Base-by-base conservation (phyloP, 2,329 filamentous ascomycete species). In the Fusarium avenaceum region DNA sequence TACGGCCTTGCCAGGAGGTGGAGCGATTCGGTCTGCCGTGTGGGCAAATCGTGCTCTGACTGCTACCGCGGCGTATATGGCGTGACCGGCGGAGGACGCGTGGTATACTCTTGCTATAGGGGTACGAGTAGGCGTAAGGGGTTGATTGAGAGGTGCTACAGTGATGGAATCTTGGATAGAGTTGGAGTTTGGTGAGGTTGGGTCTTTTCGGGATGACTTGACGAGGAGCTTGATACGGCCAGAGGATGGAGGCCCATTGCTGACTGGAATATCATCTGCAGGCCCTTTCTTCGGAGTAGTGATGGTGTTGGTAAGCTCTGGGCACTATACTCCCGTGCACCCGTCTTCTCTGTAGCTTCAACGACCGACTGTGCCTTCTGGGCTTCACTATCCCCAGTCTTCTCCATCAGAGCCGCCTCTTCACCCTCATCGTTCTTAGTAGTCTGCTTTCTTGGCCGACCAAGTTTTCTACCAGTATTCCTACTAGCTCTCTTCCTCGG, bases 181-280 rank as follows among this genome's bases (percentile, higher is more conserved):
- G 22, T 50, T 64, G 4, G 13, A 11, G 3, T 45, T 52, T 1
- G 43, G 17, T 14, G 54, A 19, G 17, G 55, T 30, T 8, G 45
- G 20, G 9, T 39, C 26, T 14, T 33, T 33, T 13, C 42, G 45
- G 4, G 55, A 52, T 2, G 50, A 45, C 8, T 35, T 53, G 54
- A 65, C 24, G 4, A 45, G 39, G 7, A 61, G 38, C 35, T 53
- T 65, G 47, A 65, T 65, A 3, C 55, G 55, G 14, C 50, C 33
- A 28, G 63, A 51, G 9, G 63, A 58, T 4, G 50, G 15, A 26
- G 50, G 44, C 1, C 15, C 59, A 15, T 9, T 28, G 7, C 6
- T 24, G n/a, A 9, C 43, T 5, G 13, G 17, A 17, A 4, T 40
- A 3, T 3, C 24, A 6, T 7, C 14, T 6, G 19, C 6, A 4